Percentiles rank a stretch among this genome's conserved stretches.
Conservation (phyloP, 805 yeast genomes). For the Wickerhamiella slavikovae region DNA sequence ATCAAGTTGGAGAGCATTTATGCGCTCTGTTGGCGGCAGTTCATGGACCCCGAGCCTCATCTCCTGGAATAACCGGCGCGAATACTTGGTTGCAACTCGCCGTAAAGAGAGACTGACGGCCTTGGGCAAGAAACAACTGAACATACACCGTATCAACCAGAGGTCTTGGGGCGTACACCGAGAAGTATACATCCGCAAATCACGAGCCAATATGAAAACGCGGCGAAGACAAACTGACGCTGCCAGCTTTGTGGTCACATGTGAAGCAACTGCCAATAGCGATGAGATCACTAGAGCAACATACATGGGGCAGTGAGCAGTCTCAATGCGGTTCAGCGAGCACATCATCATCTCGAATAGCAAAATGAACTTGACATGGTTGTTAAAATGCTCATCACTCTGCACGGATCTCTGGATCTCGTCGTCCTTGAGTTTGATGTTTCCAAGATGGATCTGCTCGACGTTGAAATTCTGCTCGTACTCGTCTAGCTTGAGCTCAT, state of each 20-base stretch:
- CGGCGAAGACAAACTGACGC: constrained; percentile 34
- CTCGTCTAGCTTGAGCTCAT: too few relatives aligned
- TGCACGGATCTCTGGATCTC: neutral
- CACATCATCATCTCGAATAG: constrained; percentile 43
- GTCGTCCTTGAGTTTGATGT: neutral
- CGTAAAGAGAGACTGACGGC: too few relatives aligned
- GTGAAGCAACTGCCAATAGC: constrained; percentile 29
- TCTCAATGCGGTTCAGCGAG: constrained; percentile 38
- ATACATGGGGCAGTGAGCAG: constrained; percentile 63
- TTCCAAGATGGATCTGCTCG: too few relatives aligned
- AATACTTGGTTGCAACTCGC: too few relatives aligned
- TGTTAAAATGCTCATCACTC: too few relatives aligned
- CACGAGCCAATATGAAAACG: constrained; percentile 34
- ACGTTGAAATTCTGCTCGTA: too few relatives aligned
- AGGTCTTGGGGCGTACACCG: constrained; percentile 20
- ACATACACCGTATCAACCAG: constrained; percentile 36
- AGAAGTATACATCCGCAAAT: constrained; percentile 21
- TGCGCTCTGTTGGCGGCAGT: too few relatives aligned
- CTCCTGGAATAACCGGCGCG: too few relatives aligned
- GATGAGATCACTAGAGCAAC: constrained; percentile 47
- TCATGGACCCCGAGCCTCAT: too few relatives aligned
- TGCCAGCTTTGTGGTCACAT: constrained; percentile 21
- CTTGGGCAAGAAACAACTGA: constrained; percentile 42
- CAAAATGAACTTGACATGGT: constrained; percentile 34
- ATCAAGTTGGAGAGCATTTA: too few relatives aligned